Evolutionary conservation across 1,284 basidiomycete species (phyloP).

Genomic region (Melampsora abietis-canadensis): DNA sequence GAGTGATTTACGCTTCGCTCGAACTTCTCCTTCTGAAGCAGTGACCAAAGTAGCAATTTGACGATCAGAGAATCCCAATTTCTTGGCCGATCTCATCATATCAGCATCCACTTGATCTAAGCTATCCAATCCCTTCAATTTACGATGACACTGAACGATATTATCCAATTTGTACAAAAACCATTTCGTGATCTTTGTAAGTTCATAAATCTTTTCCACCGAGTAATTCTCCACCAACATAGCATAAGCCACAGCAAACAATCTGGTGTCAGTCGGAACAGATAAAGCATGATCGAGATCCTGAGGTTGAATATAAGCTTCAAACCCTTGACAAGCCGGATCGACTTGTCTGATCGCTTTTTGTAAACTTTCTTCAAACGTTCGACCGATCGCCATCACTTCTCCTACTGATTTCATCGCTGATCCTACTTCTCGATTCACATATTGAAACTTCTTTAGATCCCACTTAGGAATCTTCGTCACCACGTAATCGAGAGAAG

Average conservation of each 20-base stretch:
- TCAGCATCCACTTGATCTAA: slow-evolving; percentile 60
- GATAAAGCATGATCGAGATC: slow-evolving; percentile 75
- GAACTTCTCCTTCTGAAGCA: slow-evolving; percentile 71
- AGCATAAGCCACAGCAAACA: slow-evolving; percentile 96
- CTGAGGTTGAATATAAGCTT: slow-evolving; percentile 69
- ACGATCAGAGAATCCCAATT: slow-evolving; percentile 87
- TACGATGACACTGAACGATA: slow-evolving; percentile 79
- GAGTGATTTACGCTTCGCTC: slow-evolving; percentile 77
- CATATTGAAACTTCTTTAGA: slow-evolving; percentile 93
- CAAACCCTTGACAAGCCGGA: slow-evolving; percentile 69
- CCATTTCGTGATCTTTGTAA: slow-evolving; percentile 98
- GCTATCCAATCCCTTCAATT: slow-evolving; percentile 67
- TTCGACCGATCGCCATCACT: slow-evolving; percentile 99
- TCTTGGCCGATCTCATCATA: slow-evolving; percentile 77
- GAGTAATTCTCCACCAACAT: slow-evolving; percentile 91
- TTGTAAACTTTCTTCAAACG: slow-evolving; percentile 96
- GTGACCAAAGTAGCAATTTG: slow-evolving; percentile 76
- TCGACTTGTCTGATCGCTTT: slow-evolving; percentile 98
- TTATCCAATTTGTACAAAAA: slow-evolving; percentile 98
- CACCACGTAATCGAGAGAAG: slow-evolving; percentile 98
- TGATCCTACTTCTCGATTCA: slow-evolving; percentile 91
- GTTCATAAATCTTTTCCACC: slow-evolving; percentile 81
- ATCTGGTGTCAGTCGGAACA: slow-evolving; percentile 77
- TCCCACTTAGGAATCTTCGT: slow-evolving; percentile 99
- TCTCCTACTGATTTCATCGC: slow-evolving; percentile 99